Evolutionary conservation across 371 early-diverging fungal genomes (phyloP).

Genomic region (Globomyces sp.): DNA sequence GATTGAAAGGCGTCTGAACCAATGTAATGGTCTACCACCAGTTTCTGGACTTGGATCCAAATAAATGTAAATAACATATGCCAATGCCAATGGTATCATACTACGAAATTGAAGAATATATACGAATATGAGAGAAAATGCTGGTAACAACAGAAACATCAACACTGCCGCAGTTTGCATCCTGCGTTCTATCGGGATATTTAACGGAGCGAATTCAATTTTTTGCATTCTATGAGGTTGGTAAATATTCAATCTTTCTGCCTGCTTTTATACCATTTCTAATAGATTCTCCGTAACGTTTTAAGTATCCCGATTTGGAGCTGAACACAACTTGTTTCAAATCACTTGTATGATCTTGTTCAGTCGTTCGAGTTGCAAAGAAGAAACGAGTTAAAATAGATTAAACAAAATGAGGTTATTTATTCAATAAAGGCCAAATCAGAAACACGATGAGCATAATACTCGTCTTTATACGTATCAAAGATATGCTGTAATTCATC

Average conservation of each 20-base stretch:
- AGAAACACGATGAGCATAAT: constrained; percentile 28
- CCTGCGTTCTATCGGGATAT: constrained; percentile 69
- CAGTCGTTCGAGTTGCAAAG: too few relatives aligned
- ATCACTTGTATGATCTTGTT: too few relatives aligned
- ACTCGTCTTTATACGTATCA: constrained; percentile 45
- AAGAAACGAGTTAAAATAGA: neutral
- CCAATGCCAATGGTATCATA: constrained; percentile 17
- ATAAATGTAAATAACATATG: constrained; percentile 31
- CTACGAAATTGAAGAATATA: neutral
- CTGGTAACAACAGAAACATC: too few relatives aligned
- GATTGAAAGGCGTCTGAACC: constrained; percentile 51
- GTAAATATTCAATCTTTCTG: too few relatives aligned
- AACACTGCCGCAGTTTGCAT: constrained; percentile 65
- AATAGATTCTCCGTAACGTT: too few relatives aligned
- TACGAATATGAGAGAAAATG: too few relatives aligned
- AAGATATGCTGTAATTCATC: constrained; percentile 42
- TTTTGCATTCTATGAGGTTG: neutral
- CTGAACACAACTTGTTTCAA: too few relatives aligned
- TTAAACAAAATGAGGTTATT: constrained; percentile 10
- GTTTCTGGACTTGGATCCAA: constrained; percentile 46
- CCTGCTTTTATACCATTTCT: too few relatives aligned
- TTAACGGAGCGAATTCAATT: constrained; percentile 51
- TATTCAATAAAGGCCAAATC: constrained; percentile 35
- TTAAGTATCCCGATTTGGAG: too few relatives aligned
- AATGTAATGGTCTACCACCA: constrained; percentile 67